Evolutionary conservation across 192 early-diverging fungal genomes (phyloP).

Genomic region (Coemansia sp.): DNA sequence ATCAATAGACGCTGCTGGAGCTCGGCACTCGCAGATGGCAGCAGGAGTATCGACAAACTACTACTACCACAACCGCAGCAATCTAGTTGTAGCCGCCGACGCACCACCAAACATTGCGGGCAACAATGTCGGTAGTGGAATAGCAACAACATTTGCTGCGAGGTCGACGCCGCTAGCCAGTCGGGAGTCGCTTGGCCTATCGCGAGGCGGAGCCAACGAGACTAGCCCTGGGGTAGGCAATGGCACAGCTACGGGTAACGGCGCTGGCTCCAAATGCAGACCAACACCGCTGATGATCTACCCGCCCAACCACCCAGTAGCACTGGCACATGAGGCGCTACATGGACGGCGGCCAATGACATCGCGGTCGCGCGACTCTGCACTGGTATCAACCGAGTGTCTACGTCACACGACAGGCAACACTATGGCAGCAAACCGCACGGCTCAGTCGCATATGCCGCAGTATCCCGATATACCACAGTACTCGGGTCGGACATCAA

Average conservation of each 20-base stretch:
- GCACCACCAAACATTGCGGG: not conserved
- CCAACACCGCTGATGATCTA: conserved; percentile 13
- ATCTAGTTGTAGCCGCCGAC: not conserved
- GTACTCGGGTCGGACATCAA: conserved; percentile 1
- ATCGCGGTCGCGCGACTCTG: conserved; percentile 15
- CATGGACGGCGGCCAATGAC: conserved; percentile 27
- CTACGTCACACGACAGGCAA: not conserved
- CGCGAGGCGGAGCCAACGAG: not conserved
- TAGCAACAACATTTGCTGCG: not conserved
- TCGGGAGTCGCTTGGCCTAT: conserved; percentile 20
- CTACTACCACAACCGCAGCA: conserved; percentile 11
- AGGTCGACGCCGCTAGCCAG: conserved; percentile 24
- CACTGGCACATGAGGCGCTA: conserved; percentile 39
- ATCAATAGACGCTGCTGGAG: not conserved
- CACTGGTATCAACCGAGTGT: not conserved
- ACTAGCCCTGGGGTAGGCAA: not conserved
- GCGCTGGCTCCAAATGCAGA: not conserved
- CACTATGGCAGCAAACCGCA: not conserved
- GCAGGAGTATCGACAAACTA: not conserved
- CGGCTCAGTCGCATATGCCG: not conserved
- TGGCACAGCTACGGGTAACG: not conserved
- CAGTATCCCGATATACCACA: not conserved
- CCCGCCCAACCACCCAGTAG: conserved; percentile 30
- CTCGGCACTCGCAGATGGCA: not conserved
- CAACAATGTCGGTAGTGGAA: not conserved